Base-by-base conservation (phyloP, 331 rosid species). In the Rosa hybrid region DNA sequence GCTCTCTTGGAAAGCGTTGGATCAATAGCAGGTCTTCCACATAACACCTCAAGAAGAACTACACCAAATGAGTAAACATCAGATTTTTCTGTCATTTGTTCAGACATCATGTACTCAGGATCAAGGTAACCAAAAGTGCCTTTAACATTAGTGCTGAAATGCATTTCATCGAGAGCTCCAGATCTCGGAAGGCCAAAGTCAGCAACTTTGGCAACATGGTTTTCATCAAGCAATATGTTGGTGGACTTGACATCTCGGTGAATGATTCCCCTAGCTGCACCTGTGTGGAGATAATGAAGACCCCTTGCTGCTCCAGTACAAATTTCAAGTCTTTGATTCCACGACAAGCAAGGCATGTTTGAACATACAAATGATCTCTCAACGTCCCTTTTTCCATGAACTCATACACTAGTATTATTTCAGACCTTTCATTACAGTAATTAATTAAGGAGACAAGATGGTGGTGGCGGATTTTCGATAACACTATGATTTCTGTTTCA, bases 71-170 rank as follows among this genome's bases (percentile, higher is more conserved):
- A 91, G 85, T 90, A 94, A 0, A 92, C 98, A 87, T 91, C 95
- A 21, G 92, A 93, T 84, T 90, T 93, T 72, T 91, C 71, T 10
- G 97, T 91, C 30, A 93, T 53, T 77, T 91, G 94, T 64, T 91
- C 83, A 0, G 91, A 62, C 68, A 86, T 82, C 6, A 92, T 91
- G 74, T 94, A 92, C 82, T 94, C 97, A 0, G 97, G 97, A 80
- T 94, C 98, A 0, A 94, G 92, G 75, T 94, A 94, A 4, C 98
- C 97, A 18, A 94, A 85, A 8, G 95, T 92, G 60, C 98, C 97
- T 50, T 92, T 94, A 1, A 94, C 93, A 64, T 21, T 79, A 27
- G 98, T 91, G 81, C 89, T 88, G 44, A 90, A 88, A 68, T 88
- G 90, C 10, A 89, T 81, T 44, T 85, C 90, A 27, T 82, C 94